Evolutionary conservation across 148 eudicot genomes (phyloP).

Genomic region (Nyssa sinensis): DNA sequence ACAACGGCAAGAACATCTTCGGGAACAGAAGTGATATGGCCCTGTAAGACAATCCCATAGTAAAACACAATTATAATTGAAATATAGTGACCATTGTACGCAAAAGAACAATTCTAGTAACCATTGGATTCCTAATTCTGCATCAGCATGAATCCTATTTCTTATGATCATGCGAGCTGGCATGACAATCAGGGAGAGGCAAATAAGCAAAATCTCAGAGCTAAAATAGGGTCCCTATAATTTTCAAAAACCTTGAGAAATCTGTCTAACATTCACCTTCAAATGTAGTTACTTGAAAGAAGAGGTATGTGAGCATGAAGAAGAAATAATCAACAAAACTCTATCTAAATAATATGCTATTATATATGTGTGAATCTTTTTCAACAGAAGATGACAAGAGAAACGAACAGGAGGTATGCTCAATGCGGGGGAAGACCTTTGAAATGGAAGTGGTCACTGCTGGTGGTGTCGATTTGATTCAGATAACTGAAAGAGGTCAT

Average conservation of each 20-base stretch:
- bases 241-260: background rate
- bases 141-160: background rate
- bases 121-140: background rate
- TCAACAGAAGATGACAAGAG: too few relatives aligned
- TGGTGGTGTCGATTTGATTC: too few relatives aligned
- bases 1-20: constrained; percentile 47
- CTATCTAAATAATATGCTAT: background rate
- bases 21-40: constrained; percentile 65
- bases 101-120: background rate
- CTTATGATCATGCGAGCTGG: background rate
- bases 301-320: background rate
- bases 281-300: too few relatives aligned
- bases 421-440: background rate
- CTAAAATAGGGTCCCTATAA: background rate
- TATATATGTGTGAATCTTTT: background rate
- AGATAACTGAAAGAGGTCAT: too few relatives aligned
- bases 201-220: background rate
- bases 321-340: background rate
- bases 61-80: constrained; percentile 7
- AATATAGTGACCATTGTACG: background rate
- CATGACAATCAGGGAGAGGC: background rate
- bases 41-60: constrained; percentile 43
- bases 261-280: background rate
- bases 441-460: too few relatives aligned
- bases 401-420: too few relatives aligned